Base-by-base conservation (phyloP, 2,329 filamentous ascomycete species). In the Pestalotiopsis sp. region DNA sequence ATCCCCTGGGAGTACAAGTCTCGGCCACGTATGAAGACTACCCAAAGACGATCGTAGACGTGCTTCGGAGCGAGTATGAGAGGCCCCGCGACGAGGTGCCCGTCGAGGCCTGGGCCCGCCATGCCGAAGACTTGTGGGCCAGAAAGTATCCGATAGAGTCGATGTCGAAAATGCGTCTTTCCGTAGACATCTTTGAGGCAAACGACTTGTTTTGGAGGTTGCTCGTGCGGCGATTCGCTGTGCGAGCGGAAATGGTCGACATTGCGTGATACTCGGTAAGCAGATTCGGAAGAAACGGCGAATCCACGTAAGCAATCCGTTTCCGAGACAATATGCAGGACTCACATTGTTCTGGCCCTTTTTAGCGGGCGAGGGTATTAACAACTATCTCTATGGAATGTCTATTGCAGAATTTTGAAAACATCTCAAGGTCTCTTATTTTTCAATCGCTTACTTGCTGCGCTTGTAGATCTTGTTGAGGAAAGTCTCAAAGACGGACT, bases 391-490 rank as follows among this genome's bases (percentile, higher is more conserved):
- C 22, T 58, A 58, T 58, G 26, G 22, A 26, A 58, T 58, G 22
- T 26, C 26, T 58, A 52, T 52, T 5, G 44, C 56, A 58, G 22
- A 14, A 58, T n/a, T 10, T 58, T 61, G 30, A 61, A 63, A n/a
- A 24, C 38, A 48, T 48, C 6, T 26, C 6, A 24, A n/a, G 14
- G 6, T 52, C 20, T 63, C 24, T 44, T 30, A 1, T 48, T 63
- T 35, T 9, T 35, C 30, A 6, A 30, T 30, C 48, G 44, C 64
- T 80, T 92, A 98, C 84, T 97, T 98, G 88, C 89, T 96, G 78
- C 96, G 88, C 90, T 97, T 97, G 88, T 98, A 98, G 78, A 99
- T 98, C 88, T 99, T 99, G 81, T 86, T 85, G 72, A 99, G 85
- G 86, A 98, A 99, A 58, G 88, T 87, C 75, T 97, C 92, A 73